These are phyloP conservation scores for Debaryomycetaceae sp. DNA, from an alignment of 1,139 yeast species.

Conservation along the genomic window DNA sequence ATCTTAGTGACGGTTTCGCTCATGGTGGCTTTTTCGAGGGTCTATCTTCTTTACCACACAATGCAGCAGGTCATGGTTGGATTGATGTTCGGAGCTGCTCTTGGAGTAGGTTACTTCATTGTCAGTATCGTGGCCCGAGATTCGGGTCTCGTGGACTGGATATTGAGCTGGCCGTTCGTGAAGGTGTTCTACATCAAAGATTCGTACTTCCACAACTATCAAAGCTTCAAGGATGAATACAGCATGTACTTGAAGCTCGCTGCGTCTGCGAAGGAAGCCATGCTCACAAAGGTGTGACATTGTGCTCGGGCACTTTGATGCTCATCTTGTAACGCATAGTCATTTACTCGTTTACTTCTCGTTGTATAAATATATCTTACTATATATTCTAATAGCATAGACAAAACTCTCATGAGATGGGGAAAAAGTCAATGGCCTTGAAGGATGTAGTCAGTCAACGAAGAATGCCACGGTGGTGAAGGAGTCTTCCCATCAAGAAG, in stretches of 20 bases:
- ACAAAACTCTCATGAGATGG: background rate
- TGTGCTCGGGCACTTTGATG: background rate
- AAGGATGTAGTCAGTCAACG: too few species aligned
- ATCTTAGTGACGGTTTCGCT: conserved; percentile 28
- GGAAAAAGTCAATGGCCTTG: background rate
- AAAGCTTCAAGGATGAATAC: conserved; percentile 38
- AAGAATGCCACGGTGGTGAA: too few species aligned
- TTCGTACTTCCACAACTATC: conserved; percentile 44
- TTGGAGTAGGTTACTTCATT: conserved; percentile 60
- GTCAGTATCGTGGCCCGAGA: conserved; percentile 53
- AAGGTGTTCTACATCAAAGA: conserved; percentile 54
- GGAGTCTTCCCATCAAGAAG: too few species aligned
- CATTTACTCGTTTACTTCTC: background rate
- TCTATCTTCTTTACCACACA: conserved; percentile 77
- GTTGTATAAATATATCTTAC: background rate
- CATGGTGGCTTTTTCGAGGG: conserved; percentile 69
- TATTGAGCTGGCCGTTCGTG: conserved; percentile 47
- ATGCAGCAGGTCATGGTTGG: conserved; percentile 74
- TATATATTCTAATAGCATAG: background rate
- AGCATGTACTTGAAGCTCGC: conserved; percentile 11
- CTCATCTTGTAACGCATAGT: background rate
- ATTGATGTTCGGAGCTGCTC: conserved; percentile 51
- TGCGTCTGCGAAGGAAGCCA: background rate
- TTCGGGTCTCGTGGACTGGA: conserved; percentile 57
- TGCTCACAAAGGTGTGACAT: background rate